A percentile compares a stretch with the other conserved stretches of the same genome.
Evolutionary conservation across 176 grass and related monocot species (phyloP).

Genomic region (Oryza australiensis): DNA sequence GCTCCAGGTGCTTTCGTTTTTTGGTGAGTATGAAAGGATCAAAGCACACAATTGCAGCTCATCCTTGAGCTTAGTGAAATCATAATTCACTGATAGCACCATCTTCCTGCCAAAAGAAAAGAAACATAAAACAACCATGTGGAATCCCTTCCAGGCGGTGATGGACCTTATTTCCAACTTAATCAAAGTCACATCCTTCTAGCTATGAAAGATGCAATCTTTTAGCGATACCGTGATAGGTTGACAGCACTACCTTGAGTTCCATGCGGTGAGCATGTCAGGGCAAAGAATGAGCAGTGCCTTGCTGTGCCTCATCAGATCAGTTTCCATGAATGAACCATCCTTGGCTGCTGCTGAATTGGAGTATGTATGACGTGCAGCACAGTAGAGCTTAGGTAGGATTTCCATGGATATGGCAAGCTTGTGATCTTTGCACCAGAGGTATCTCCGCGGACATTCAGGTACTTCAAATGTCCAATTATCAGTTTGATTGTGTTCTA

Average conservation of each 20-base stretch:
- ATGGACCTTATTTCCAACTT: neutral
- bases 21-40: slow-evolving; percentile 63
- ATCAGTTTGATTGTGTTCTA: slow-evolving; percentile 21
- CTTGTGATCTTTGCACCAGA: slow-evolving; percentile 82
- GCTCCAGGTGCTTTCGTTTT: slow-evolving; percentile 65
- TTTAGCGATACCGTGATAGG: neutral
- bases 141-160: neutral
- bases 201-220: neutral
- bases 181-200: neutral
- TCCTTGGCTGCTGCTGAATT: slow-evolving; percentile 34
- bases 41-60: slow-evolving; percentile 64
- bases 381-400: slow-evolving; percentile 48
- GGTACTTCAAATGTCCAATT: slow-evolving; percentile 5
- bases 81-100: slow-evolving; percentile 41
- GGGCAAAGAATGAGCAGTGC: slow-evolving; percentile 71
- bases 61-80: slow-evolving; percentile 45
- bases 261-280: slow-evolving; percentile 76
- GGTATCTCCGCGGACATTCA: slow-evolving; percentile 30
- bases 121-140: neutral
- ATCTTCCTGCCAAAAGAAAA: slow-evolving; percentile 50
- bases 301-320: slow-evolving; percentile 63
- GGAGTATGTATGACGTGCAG: slow-evolving; percentile 39
- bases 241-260: slow-evolving; percentile 53
- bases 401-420: slow-evolving; percentile 64
- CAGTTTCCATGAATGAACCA: slow-evolving; percentile 5